Conservation (phyloP, 257 asterid species). For the Solanum medicagineum region DNA sequence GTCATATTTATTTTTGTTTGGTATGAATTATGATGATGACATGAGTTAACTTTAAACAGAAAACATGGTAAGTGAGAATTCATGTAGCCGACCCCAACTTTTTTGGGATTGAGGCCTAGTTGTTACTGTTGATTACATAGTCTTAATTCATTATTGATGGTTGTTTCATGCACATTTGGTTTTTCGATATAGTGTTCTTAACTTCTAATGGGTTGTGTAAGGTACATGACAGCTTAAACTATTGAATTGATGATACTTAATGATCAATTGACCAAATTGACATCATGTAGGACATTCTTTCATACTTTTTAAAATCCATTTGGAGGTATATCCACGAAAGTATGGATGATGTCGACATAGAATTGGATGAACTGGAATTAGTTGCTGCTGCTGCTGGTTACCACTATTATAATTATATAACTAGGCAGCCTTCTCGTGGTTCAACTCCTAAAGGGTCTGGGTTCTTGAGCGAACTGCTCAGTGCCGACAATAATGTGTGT, state of each 20-base stretch:
- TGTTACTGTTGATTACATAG: neutral
- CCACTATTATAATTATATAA: slow-evolving; percentile 46
- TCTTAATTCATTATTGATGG: neutral
- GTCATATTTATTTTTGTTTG: neutral
- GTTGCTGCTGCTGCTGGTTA: slow-evolving; percentile 86
- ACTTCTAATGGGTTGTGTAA: neutral
- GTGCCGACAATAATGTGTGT: slow-evolving; percentile 50
- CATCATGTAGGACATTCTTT: neutral
- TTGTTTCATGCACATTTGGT: neutral
- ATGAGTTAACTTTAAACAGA: neutral
- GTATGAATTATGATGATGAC: neutral
- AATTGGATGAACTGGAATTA: slow-evolving; percentile 75
- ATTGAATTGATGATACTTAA: neutral
- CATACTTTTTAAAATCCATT: slow-evolving; percentile 8
- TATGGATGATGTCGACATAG: slow-evolving; percentile 67
- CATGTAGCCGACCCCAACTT: neutral
- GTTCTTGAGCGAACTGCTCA: slow-evolving; percentile 56
- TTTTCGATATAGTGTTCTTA: neutral
- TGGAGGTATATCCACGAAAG: slow-evolving; percentile 22
- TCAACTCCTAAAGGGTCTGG: slow-evolving; percentile 52
- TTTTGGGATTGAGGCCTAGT: neutral
- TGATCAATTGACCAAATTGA: neutral
- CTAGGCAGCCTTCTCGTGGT: slow-evolving; percentile 42
- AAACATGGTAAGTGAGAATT: neutral
- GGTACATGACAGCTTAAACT: neutral